Conservation (phyloP, 345 rosid species). For the Physaria fendleri region DNA sequence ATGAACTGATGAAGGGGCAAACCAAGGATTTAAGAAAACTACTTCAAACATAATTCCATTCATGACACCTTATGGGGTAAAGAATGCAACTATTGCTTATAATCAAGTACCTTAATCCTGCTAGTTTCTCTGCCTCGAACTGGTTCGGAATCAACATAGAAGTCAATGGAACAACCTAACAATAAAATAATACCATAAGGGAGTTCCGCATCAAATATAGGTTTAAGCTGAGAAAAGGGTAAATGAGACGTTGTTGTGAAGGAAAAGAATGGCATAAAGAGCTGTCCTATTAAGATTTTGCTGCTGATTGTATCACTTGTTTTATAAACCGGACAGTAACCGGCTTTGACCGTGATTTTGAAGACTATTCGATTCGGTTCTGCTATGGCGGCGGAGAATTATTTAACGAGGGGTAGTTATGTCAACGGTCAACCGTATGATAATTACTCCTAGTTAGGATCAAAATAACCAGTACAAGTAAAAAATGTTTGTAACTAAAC, state of each 20-base stretch:
- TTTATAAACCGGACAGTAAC: background rate
- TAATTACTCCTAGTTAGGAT: too few species aligned
- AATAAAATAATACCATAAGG: conserved; percentile 10
- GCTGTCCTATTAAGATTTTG: conserved; percentile 22
- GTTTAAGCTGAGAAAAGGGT: background rate
- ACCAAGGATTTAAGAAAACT: too few species aligned
- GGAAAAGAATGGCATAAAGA: conserved; percentile 12
- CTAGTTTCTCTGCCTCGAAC: conserved; percentile 94
- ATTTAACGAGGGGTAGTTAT: too few species aligned
- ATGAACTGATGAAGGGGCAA: too few species aligned
- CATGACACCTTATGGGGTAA: too few species aligned
- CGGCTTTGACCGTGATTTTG: background rate
- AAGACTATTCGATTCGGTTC: background rate
- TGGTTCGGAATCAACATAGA: conserved; percentile 99
- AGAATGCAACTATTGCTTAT: background rate
- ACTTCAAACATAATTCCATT: too few species aligned
- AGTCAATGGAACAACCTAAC: conserved; percentile 93
- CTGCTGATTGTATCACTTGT: conserved; percentile 4
- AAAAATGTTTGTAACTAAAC: too few species aligned
- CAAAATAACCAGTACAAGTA: too few species aligned
- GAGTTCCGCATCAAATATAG: background rate
- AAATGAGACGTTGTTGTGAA: conserved; percentile 11
- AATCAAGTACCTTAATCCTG: conserved; percentile 61
- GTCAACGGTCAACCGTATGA: too few species aligned
- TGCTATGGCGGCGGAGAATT: too few species aligned